phyloP scores from a whole-genome alignment of 2,329 filamentous ascomycete species.

The Scorias spongiosa region DNA sequence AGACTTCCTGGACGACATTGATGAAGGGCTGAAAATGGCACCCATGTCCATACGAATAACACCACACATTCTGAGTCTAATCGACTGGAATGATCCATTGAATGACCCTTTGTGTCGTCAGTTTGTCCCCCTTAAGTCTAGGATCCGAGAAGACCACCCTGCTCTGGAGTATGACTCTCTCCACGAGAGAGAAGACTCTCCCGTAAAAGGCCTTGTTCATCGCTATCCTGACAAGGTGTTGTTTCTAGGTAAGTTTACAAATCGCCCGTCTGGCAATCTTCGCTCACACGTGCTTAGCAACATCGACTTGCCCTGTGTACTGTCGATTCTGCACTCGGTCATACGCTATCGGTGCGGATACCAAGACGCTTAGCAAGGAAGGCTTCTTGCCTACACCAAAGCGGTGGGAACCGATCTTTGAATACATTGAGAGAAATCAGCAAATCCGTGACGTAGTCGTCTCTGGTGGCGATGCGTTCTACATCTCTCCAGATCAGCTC shows the following conservation, averaged over 20 bases:
- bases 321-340: constrained; percentile 49
- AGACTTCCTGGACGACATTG: constrained; percentile 40
- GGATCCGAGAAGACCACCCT: constrained; percentile 39
- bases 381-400: constrained; percentile 21
- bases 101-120: constrained; percentile 46
- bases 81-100: constrained; percentile 44
- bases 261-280: neutral
- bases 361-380: constrained; percentile 31
- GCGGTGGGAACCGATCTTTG: constrained; percentile 42
- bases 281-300: constrained; percentile 25
- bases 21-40: constrained; percentile 36
- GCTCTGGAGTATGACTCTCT: constrained; percentile 42
- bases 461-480: constrained; percentile 48
- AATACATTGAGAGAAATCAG: constrained; percentile 38
- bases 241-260: constrained; percentile 37
- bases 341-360: constrained; percentile 42
- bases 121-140: constrained; percentile 42
- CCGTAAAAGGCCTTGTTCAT: constrained; percentile 44
- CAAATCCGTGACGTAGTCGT: constrained; percentile 44
- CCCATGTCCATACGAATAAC: constrained; percentile 47
- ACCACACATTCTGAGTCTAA: constrained; percentile 43
- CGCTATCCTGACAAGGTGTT: constrained; percentile 49
- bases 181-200: constrained; percentile 41
- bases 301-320: constrained; percentile 46
- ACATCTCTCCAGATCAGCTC: constrained; percentile 38